Percentiles rank a stretch among this genome's conserved stretches.
Evolutionary conservation across 305 asterid species (phyloP).

Genomic region (Solanum aculeatissimum): DNA sequence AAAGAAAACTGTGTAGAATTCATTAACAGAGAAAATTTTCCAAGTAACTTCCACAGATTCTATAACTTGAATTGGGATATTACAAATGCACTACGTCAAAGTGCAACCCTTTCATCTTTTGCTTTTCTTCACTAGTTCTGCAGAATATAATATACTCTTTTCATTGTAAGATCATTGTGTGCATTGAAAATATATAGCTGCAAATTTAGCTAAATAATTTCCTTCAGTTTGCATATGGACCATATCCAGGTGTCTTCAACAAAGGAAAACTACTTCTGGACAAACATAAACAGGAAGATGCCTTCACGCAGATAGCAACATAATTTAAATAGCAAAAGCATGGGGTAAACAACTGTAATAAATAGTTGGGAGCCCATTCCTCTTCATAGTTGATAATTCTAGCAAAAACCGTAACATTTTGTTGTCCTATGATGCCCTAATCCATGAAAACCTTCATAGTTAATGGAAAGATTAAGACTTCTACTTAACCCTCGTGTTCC

Average conservation of each 20-base stretch:
- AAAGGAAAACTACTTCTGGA: not conserved
- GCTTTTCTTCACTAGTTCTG: not conserved
- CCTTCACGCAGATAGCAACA: not conserved
- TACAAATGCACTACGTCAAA: not conserved
- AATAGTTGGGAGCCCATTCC: not conserved
- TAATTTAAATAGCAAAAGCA: not conserved
- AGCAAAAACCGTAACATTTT: not conserved
- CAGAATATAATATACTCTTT: not conserved
- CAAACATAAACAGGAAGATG: not conserved
- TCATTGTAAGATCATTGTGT: not conserved
- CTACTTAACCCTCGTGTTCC: not conserved
- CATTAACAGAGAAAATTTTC: not conserved
- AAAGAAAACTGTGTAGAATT: not conserved
- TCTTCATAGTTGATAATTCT: not conserved
- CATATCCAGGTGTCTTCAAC: not conserved
- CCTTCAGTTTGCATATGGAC: not conserved
- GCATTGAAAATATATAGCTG: not conserved
- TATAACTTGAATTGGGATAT: not conserved
- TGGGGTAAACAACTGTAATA: not conserved
- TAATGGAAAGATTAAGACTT: not conserved
- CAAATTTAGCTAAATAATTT: not conserved
- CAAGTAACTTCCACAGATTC: not conserved
- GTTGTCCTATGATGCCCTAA: not conserved
- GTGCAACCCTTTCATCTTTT: not conserved
- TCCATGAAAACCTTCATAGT: not conserved